Evolutionary conservation across 1,139 yeast species (phyloP).

Genomic region (Protomyces arabidopsidicola): DNA sequence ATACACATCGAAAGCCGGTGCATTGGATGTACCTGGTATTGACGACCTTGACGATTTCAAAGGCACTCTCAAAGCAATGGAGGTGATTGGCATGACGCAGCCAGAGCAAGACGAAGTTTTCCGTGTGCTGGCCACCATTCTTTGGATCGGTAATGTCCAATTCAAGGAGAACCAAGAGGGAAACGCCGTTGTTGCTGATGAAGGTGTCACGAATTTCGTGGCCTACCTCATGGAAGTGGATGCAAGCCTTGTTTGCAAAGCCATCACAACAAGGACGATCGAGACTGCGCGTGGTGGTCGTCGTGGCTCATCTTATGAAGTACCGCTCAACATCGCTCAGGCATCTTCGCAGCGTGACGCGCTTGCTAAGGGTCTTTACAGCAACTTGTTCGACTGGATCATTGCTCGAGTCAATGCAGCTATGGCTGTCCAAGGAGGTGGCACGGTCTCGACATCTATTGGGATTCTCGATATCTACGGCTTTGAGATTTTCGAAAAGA

Average conservation of each 20-base stretch:
- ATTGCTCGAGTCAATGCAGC: constrained; percentile 89
- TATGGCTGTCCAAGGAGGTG: constrained; percentile 48
- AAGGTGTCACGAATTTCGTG: constrained; percentile 85
- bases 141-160: constrained; percentile 92
- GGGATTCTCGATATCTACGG: constrained; percentile 98
- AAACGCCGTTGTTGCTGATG: constrained; percentile 73
- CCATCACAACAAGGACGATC: constrained; percentile 74
- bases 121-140: constrained; percentile 72
- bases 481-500: constrained; percentile 93
- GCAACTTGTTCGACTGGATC: constrained; percentile 92
- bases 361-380: constrained; percentile 88
- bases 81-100: constrained; percentile 72
- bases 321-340: constrained; percentile 85
- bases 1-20: constrained; percentile 81
- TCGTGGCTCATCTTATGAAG: constrained; percentile 90
- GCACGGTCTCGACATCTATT: constrained; percentile 46
- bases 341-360: constrained; percentile 95
- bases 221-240: constrained; percentile 86
- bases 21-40: constrained; percentile 79
- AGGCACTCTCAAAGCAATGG: constrained; percentile 84
- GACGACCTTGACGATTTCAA: constrained; percentile 74
- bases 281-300: constrained; percentile 77
- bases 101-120: constrained; percentile 87
- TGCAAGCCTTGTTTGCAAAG: constrained; percentile 58
- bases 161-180: constrained; percentile 79